Conservation (phyloP, 805 yeast genomes). For the Candida takata region DNA sequence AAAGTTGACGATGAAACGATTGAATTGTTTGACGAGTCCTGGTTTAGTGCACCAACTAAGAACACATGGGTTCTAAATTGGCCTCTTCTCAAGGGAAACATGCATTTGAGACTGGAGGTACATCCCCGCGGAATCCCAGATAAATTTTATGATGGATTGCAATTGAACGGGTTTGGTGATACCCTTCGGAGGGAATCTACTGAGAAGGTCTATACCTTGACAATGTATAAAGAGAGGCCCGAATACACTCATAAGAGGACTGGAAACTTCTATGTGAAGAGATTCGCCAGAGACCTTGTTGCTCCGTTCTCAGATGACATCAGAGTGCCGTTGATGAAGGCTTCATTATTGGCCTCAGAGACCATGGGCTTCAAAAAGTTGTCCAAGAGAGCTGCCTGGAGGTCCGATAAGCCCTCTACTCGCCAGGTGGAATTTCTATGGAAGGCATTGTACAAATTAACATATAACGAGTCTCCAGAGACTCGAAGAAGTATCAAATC, state of each 20-base stretch:
- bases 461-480: too few relatives aligned
- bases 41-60: conserved; percentile 26
- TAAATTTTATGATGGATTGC: conserved; percentile 14
- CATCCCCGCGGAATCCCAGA: conserved; percentile 9
- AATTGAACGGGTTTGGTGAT: not conserved
- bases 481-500: not conserved
- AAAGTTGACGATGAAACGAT: conserved; percentile 1
- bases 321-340: conserved; percentile 3
- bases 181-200: not conserved
- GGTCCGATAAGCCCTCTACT: conserved; percentile 22
- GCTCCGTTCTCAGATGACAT: conserved; percentile 24
- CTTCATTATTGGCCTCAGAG: not conserved
- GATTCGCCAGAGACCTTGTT: conserved; percentile 13
- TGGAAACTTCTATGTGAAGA: conserved; percentile 8
- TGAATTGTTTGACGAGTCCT: conserved; percentile 21
- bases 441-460: too few relatives aligned
- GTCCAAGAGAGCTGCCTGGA: conserved; percentile 28
- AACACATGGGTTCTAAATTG: conserved; percentile 27
- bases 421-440: conserved; percentile 18
- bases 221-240: conserved; percentile 9
- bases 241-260: conserved; percentile 4
- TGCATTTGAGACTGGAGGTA: conserved; percentile 21
- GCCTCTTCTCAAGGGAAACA: conserved; percentile 11
- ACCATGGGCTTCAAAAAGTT: conserved; percentile 7
- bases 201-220: conserved; percentile 10